Evolutionary conservation across 495 filamentous ascomycete genomes (phyloP), one percentile per base, ranked within the genome.

Genomic region (Xylaria bambusicola): DNA sequence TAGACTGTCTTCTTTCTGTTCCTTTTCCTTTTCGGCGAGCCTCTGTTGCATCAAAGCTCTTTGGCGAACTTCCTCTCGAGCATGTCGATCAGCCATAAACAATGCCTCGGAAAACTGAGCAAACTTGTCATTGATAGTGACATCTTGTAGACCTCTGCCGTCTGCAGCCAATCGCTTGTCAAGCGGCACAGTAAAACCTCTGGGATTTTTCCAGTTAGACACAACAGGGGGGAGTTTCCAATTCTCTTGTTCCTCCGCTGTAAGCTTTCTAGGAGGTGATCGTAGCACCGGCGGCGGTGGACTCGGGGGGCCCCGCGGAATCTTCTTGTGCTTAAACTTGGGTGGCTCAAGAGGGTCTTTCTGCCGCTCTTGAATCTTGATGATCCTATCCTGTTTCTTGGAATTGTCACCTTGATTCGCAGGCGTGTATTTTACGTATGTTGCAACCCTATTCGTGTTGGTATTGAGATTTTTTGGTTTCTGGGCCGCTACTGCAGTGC

Each of bases 191-290:
- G 94, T 99, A 66, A 97, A 99, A 68, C 94, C 94, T 76, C 97
- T 97, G 0, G 93, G 90, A 67, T 99, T 99, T 83, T 99, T 99
- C 94, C 94, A 99, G 71, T 97, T 96, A 15, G 90, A 95, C 2
- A 99, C 88, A 0, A 95, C 88, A 0, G 94, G 93, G 0, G 94
- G 92, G 33, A 98, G 96, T 60, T 86, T 91, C 94, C 94, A 98
- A 13, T 88, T 89, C 73, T 97, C 94, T 75, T 98, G 95, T 65
- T 99, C 94, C 71, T 93, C 93, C 10, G 94, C 94, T 0, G 95
- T 98, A 23, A 98, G 82, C 72, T 98, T 98, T 59, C 94, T 79
- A 2, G 94, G 93, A 18, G 94, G 94, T 3, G 91, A 96, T 66
- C 97, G 95, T 86, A 99, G 91, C 41, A 99, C 83, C 4, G 94